These are phyloP conservation scores for Symbiodinium pilosum DNA, from an alignment of 73 alveolate species.

Conservation along the genomic window DNA sequence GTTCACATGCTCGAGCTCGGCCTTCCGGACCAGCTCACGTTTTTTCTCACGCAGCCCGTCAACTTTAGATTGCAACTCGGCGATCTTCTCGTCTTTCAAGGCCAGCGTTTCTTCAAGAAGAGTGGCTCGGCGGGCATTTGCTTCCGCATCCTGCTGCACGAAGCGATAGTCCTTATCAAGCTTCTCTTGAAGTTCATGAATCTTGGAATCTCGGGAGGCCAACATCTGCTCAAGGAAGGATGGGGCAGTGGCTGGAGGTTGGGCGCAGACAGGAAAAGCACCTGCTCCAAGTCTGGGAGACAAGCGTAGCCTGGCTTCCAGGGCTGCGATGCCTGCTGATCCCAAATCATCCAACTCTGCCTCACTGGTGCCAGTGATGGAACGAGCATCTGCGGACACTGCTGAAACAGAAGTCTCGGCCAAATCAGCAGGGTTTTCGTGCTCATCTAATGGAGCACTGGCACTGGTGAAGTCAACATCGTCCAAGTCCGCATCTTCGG, in stretches of 20 bases:
- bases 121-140: conserved; percentile 54
- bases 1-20: conserved; percentile 73
- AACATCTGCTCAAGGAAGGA: conserved; percentile 38
- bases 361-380: neutral
- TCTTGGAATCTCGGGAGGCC: conserved; percentile 37
- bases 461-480: neutral
- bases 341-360: neutral
- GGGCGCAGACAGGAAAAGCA: neutral
- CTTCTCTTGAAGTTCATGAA: conserved; percentile 60
- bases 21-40: conserved; percentile 40
- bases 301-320: conserved; percentile 66
- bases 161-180: conserved; percentile 63
- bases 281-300: neutral
- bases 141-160: conserved; percentile 41
- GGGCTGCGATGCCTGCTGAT: neutral
- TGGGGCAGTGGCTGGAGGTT: neutral
- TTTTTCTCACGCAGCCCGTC: conserved; percentile 67
- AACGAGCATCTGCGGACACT: neutral
- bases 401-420: neutral
- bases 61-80: conserved; percentile 80
- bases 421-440: neutral
- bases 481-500: neutral
- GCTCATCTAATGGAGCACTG: neutral
- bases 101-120: conserved; percentile 55
- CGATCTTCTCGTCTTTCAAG: conserved; percentile 46